phyloP scores from a whole-genome alignment of 176 grass and related monocot species.

The Lolium perenne region DNA sequence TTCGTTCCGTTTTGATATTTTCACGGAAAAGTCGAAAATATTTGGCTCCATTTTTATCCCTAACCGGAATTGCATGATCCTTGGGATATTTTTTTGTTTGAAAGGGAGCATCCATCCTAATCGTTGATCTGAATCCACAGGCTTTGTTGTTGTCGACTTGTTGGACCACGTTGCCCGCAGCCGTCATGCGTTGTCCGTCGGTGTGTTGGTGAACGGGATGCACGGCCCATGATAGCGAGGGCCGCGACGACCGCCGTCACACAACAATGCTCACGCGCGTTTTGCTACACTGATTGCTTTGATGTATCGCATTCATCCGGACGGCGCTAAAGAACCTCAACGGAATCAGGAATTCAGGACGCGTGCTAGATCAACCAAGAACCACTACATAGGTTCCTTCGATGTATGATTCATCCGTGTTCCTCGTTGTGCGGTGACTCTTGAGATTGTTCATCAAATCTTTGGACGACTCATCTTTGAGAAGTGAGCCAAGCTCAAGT shows the following conservation, averaged over 20 bases:
- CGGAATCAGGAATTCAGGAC: neutral
- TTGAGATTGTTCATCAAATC: neutral
- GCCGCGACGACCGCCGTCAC: neutral
- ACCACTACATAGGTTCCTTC: neutral
- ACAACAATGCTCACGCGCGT: neutral
- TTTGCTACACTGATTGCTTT: neutral
- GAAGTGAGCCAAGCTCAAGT: no score
- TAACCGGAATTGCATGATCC: neutral
- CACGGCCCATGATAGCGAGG: neutral
- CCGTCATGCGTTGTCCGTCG: neutral
- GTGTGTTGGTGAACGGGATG: neutral
- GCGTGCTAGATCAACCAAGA: neutral
- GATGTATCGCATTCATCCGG: neutral
- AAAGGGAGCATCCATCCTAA: conserved; percentile 1
- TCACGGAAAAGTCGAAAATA: no score
- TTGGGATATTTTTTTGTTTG: neutral
- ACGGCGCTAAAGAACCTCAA: neutral
- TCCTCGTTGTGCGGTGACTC: neutral
- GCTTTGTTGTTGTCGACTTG: neutral
- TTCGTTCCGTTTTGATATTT: no score
- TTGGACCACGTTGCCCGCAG: neutral
- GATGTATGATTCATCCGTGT: neutral
- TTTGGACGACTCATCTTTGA: neutral
- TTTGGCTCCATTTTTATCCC: no score
- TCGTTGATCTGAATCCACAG: conserved; percentile 2